Base-by-base conservation (phyloP, 31 red algal species). In the Odonthalia washingtoniensis region DNA sequence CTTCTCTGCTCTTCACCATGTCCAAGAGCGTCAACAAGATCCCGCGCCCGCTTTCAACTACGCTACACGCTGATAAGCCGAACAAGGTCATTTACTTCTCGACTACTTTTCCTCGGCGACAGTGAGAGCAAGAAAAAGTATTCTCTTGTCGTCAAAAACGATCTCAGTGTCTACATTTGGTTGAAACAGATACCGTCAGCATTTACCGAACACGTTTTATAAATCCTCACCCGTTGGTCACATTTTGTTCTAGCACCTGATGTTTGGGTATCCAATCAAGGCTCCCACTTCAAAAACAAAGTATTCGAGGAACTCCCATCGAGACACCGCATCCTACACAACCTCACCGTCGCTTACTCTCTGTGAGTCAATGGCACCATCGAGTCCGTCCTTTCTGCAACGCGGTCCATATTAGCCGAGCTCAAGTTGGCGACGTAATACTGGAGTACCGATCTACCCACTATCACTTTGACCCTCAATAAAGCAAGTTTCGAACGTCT, bases 201-300 rank as follows among this genome's bases (percentile, higher is more conserved):
- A 5, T 69, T 65, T 53, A 38, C 86, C 3, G 52, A 89, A 73
- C 77, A 81, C 40, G 12, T 73, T 12, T 65, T 61, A 40, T 1
- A 46, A 17, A 61, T 74, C 14, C 36, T 85, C 1, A 3, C 52
- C 57, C 64, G 87, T 12, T 82, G 77, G 43, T 82, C 3, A 4
- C 78, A 70, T 21, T 70, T 9, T 37, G 9, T 28, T 27, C 9
- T 34, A 28, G 66, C 77, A 36, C n/a, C 74, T 0, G 24, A 38
- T 40, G 62, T 65, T 5, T 83, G 67, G 80, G 88, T 91, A 0
- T 84, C 46, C 45, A 70, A 91, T 0, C 80, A 84, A 62, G 87
- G 70, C 68, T 77, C 88, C 42, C 88, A 91, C 53, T 91, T 84
- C 52, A 91, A 91, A 27, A 91, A 84, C 52, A 52, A 77, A 42